Percentiles rank a stretch among this genome's conserved stretches.
Evolutionary conservation across 2,329 filamentous ascomycete species (phyloP).

Genomic region (Pleoardoris graminearum): DNA sequence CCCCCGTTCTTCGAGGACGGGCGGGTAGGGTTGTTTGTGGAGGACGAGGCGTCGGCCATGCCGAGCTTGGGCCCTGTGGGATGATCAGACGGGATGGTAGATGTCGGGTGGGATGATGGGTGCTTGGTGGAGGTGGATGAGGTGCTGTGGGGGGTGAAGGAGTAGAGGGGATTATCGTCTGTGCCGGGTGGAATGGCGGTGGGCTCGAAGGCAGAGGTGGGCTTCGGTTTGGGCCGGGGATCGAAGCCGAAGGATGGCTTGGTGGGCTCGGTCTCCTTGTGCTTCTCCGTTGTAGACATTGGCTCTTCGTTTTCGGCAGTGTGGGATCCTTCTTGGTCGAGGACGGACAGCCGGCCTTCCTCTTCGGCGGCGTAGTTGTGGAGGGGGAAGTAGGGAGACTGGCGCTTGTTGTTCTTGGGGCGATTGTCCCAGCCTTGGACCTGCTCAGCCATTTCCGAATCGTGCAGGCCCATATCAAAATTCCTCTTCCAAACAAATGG

Average conservation of each 20-base stretch:
- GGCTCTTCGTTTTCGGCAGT: not conserved
- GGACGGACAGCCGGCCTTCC: not conserved
- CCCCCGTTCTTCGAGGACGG: too few relatives aligned
- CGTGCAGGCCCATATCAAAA: not conserved
- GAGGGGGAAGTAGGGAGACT: not conserved
- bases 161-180: not conserved
- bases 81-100: not conserved
- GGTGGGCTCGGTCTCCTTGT: too few relatives aligned
- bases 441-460: not conserved
- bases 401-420: not conserved
- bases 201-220: not conserved
- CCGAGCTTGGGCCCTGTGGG: not conserved
- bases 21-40: not conserved
- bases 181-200: not conserved
- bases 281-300: not conserved
- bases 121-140: not conserved
- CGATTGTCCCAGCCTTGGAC: not conserved
- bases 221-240: not conserved
- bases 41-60: not conserved
- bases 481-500: slow-evolving; percentile 5
- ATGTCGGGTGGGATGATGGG: too few relatives aligned
- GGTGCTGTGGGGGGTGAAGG: not conserved
- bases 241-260: slow-evolving; percentile 6
- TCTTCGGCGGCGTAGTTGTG: not conserved
- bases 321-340: not conserved